These are phyloP conservation scores for Ceratocystis huliohia DNA, from an alignment of 2,329 filamentous ascomycete genomes.

Conservation along the genomic window DNA sequence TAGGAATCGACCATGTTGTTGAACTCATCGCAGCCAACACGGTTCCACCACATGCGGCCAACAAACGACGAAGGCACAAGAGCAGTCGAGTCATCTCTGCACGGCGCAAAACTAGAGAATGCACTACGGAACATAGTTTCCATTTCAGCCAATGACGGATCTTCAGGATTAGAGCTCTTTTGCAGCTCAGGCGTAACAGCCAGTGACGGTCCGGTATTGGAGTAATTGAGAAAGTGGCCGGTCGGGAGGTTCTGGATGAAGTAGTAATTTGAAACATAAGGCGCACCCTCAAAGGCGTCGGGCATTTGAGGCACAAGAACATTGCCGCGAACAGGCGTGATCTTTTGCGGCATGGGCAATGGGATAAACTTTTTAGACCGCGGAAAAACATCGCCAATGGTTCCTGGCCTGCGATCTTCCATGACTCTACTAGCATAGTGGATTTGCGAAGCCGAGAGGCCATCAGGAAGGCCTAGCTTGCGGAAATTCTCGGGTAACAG, in stretches of 20 bases:
- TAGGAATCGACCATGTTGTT: slow-evolving; percentile 49
- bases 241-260: slow-evolving; percentile 52
- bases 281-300: slow-evolving; percentile 43
- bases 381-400: slow-evolving; percentile 53
- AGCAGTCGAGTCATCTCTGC: slow-evolving; percentile 58
- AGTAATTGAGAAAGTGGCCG: slow-evolving; percentile 59
- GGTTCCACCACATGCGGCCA: slow-evolving; percentile 65
- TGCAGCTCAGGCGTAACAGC: slow-evolving; percentile 41
- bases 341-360: slow-evolving; percentile 47
- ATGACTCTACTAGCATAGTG: slow-evolving; percentile 30
- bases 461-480: slow-evolving; percentile 58
- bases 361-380: slow-evolving; percentile 37
- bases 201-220: slow-evolving; percentile 33
- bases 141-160: slow-evolving; percentile 49
- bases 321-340: slow-evolving; percentile 53
- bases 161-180: slow-evolving; percentile 51
- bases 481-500: slow-evolving; percentile 35
- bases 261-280: slow-evolving; percentile 46
- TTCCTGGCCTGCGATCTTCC: slow-evolving; percentile 34
- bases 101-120: slow-evolving; percentile 69
- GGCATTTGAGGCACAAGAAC: slow-evolving; percentile 41
- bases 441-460: slow-evolving; percentile 43
- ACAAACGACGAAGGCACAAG: slow-evolving; percentile 55
- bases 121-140: slow-evolving; percentile 63
- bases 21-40: slow-evolving; percentile 51